These are phyloP conservation scores for Sungouiella thailandica DNA, from an alignment of 805 yeast species.

Conservation along the genomic window DNA sequence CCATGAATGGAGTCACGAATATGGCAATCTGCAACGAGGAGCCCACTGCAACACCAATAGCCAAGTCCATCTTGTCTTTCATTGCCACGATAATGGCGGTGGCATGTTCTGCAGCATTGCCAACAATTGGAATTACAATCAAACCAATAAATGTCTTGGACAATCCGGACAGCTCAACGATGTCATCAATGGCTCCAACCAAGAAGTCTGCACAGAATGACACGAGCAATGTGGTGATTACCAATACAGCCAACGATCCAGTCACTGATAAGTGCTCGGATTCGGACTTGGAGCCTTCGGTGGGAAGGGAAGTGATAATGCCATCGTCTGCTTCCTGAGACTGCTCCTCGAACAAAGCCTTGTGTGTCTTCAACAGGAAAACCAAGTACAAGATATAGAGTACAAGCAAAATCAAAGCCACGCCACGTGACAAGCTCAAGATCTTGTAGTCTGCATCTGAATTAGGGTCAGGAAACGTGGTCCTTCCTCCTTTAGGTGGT, in stretches of 20 bases:
- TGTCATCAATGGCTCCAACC: constrained; percentile 88
- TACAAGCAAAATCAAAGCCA: constrained; percentile 69
- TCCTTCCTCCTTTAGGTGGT: constrained; percentile 25
- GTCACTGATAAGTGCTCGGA: constrained; percentile 43
- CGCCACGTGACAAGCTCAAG: constrained; percentile 76
- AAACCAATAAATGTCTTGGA: constrained; percentile 95
- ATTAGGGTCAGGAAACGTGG: constrained; percentile 34
- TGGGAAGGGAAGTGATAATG: constrained; percentile 26
- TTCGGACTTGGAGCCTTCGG: constrained; percentile 12
- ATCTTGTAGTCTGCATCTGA: constrained; percentile 44
- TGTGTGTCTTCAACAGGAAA: constrained; percentile 89
- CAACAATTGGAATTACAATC: constrained; percentile 91
- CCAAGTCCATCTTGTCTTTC: constrained; percentile 96
- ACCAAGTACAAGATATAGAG: constrained; percentile 75
- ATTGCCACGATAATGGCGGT: constrained; percentile 93
- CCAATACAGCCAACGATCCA: constrained; percentile 52
- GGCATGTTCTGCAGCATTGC: constrained; percentile 98
- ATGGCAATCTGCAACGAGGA: constrained; percentile 92
- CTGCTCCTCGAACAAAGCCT: constrained; percentile 61
- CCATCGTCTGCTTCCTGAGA: constrained; percentile 38
- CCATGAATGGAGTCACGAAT: constrained; percentile 94
- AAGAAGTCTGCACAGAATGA: constrained; percentile 90
- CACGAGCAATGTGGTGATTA: constrained; percentile 68
- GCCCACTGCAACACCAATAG: constrained; percentile 95
- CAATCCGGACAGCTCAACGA: constrained; percentile 78